Conservation (phyloP, 495 filamentous ascomycete genomes). For the Neurospora sp. region DNA sequence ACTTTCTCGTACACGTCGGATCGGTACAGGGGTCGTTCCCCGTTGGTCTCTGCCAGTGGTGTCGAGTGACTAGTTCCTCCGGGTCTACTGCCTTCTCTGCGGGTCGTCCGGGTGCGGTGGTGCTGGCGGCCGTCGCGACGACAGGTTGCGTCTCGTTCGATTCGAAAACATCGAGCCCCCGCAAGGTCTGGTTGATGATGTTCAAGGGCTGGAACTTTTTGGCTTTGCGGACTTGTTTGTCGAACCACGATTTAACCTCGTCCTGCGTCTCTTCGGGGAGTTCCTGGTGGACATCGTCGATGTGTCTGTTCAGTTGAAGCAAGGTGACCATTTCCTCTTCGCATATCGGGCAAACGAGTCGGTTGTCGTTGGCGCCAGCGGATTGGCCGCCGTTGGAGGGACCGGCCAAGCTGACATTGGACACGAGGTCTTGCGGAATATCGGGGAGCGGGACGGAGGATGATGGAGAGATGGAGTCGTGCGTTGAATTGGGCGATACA, state of each 20-base stretch:
- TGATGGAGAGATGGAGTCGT: constrained; percentile 21
- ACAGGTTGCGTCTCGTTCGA: constrained; percentile 58
- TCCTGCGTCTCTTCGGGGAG: constrained; percentile 84
- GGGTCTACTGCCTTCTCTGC: constrained; percentile 52
- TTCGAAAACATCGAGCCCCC: constrained; percentile 95
- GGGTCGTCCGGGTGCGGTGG: constrained; percentile 13
- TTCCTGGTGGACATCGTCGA: constrained; percentile 89
- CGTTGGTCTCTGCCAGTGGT: constrained; percentile 76
- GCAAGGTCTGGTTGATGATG: constrained; percentile 79
- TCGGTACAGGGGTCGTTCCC: constrained; percentile 77
- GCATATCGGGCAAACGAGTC: constrained; percentile 88
- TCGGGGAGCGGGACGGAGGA: constrained; percentile 31
- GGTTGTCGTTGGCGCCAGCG: constrained; percentile 23
- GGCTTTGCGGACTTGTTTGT: constrained; percentile 89
- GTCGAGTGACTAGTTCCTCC: constrained; percentile 76
- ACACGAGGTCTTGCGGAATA: constrained; percentile 33
- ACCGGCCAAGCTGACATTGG: constrained; percentile 37
- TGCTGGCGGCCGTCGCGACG: constrained; percentile 7
- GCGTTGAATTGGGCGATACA: constrained; percentile 24
- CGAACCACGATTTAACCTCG: constrained; percentile 49
- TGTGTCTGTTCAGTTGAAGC: constrained; percentile 86
- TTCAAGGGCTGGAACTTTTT: constrained; percentile 93
- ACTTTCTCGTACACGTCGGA: constrained; percentile 67
- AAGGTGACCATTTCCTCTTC: constrained; percentile 97
- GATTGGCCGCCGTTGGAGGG: constrained; percentile 23